Evolutionary conservation across 1,139 yeast species (phyloP).

Genomic region (Meyerozyma smithsonii): DNA sequence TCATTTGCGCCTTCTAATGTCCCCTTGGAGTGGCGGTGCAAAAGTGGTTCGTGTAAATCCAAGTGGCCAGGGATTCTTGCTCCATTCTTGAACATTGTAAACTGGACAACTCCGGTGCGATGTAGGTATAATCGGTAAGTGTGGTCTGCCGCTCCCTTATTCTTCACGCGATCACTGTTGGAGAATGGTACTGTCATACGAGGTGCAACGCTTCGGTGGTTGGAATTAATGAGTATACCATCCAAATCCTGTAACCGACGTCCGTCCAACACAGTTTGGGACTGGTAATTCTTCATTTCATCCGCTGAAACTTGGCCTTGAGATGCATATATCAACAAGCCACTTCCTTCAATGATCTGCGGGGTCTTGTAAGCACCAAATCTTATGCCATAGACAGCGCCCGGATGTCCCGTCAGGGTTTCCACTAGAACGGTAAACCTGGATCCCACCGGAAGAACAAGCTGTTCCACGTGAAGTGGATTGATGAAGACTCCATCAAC

Average conservation of each 20-base stretch:
- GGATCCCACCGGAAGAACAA: constrained; percentile 27
- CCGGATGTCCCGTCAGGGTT: constrained; percentile 15
- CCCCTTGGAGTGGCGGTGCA: constrained; percentile 5
- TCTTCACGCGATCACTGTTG: constrained; percentile 7
- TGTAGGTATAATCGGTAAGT: constrained; percentile 21
- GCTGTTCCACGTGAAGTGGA: constrained; percentile 20
- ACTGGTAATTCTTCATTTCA: background rate
- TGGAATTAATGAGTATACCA: constrained; percentile 12
- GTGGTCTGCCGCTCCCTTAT: constrained; percentile 16
- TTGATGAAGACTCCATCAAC: constrained; percentile 26
- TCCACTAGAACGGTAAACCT: constrained; percentile 23
- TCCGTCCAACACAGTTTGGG: constrained; percentile 4
- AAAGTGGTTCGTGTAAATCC: constrained; percentile 16
- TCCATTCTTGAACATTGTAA: constrained; percentile 23
- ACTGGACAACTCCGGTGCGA: constrained; percentile 21
- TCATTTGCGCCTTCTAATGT: constrained; percentile 1
- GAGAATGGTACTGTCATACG: constrained; percentile 16
- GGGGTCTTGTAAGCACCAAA: constrained; percentile 26
- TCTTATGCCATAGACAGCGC: constrained; percentile 18
- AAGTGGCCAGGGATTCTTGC: constrained; percentile 15
- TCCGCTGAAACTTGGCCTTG: background rate
- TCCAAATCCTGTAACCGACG: constrained; percentile 15
- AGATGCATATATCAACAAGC: constrained; percentile 20
- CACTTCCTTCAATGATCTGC: constrained; percentile 27
- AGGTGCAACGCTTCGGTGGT: constrained; percentile 13